phyloP scores from a whole-genome alignment of 1,139 yeast genomes.

The Zhuliangozyma parablackwelliae region DNA sequence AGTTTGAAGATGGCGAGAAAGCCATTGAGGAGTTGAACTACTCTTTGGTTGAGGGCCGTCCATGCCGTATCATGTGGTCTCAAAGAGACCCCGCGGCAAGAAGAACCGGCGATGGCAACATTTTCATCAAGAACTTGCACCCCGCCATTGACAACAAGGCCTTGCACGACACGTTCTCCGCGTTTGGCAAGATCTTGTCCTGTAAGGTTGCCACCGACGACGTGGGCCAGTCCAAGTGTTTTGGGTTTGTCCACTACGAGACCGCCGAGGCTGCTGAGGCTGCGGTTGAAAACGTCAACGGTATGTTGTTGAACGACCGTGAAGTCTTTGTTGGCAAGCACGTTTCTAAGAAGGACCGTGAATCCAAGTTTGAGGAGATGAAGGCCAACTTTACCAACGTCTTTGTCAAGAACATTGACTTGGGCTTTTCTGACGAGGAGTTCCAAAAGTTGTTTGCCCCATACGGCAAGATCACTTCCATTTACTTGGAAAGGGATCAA shows the following conservation, averaged over 20 bases:
- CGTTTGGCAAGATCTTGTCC: conserved; percentile 92
- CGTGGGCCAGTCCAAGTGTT: conserved; percentile 88
- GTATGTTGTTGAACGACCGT: conserved; percentile 96
- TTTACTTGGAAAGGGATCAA: conserved; percentile 73
- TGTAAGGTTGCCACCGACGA: conserved; percentile 97
- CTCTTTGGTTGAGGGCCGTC: conserved; percentile 88
- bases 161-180: conserved; percentile 94
- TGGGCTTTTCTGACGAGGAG: conserved; percentile 68
- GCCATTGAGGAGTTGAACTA: conserved; percentile 97
- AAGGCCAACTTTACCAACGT: conserved; percentile 94
- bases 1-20: conserved; percentile 83
- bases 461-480: conserved; percentile 81
- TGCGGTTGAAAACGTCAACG: conserved; percentile 96
- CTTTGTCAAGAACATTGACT: conserved; percentile 84
- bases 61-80: conserved; percentile 99
- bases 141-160: conserved; percentile 99
- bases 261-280: conserved; percentile 88
- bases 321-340: conserved; percentile 97
- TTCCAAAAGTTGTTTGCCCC: conserved; percentile 69
- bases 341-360: conserved; percentile 90
- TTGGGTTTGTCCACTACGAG: conserved; percentile 97
- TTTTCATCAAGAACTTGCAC: conserved; percentile 96
- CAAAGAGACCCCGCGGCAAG: conserved; percentile 97
- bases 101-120: conserved; percentile 95
- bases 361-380: conserved; percentile 86